These are phyloP conservation scores for Pichia nakasei DNA, from an alignment of 805 yeast species.

Conservation along the genomic window DNA sequence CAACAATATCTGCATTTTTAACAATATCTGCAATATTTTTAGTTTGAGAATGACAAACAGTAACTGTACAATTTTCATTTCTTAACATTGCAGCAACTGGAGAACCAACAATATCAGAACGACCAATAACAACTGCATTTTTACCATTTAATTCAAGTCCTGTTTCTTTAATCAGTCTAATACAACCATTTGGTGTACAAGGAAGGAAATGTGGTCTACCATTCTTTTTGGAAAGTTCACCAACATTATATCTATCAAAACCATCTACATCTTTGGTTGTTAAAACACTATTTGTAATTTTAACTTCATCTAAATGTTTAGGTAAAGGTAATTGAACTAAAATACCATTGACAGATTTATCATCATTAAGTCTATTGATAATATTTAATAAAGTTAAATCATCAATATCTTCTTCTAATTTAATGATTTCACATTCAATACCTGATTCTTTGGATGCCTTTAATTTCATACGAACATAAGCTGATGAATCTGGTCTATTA, in stretches of 20 bases:
- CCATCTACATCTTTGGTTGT: constrained; percentile 75
- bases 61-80: constrained; percentile 67
- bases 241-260: constrained; percentile 67
- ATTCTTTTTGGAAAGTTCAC: constrained; percentile 65
- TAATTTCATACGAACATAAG: constrained; percentile 72
- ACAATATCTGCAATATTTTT: constrained; percentile 39
- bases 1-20: constrained; percentile 61
- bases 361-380: constrained; percentile 50
- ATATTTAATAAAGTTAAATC: constrained; percentile 47
- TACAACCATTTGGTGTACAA: constrained; percentile 78
- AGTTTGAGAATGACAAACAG: constrained; percentile 64
- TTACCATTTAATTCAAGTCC: constrained; percentile 52
- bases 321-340: constrained; percentile 76
- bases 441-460: constrained; percentile 70
- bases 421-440: constrained; percentile 51
- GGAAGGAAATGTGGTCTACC: constrained; percentile 68
- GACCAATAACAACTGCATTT: constrained; percentile 75
- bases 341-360: constrained; percentile 57
- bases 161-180: constrained; percentile 51
- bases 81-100: constrained; percentile 68
- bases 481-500: constrained; percentile 66
- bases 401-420: constrained; percentile 46
- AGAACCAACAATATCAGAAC: constrained; percentile 80
- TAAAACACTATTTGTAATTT: constrained; percentile 56
- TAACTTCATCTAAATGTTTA: constrained; percentile 55